Conservation (phyloP, 1,284 basidiomycete genomes). For the Ceratobasidium sp. region DNA sequence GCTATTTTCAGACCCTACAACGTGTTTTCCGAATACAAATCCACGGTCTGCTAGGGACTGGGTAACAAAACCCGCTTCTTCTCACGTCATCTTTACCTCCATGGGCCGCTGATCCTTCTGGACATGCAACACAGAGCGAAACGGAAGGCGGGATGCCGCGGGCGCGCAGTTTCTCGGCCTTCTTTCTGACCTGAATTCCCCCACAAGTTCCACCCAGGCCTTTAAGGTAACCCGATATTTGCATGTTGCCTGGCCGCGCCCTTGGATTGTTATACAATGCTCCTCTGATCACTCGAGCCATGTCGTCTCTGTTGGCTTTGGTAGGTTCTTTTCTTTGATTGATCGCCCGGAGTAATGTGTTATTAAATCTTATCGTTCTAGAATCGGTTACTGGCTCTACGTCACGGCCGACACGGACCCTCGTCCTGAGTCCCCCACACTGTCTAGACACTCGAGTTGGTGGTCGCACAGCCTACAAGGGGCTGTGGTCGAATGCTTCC, state of each 20-base stretch:
- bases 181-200: background rate
- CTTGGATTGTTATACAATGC: background rate
- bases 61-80: background rate
- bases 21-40: conserved; percentile 26
- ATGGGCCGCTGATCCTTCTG: conserved; percentile 21
- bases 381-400: conserved; percentile 13
- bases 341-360: conserved; percentile 27
- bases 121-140: conserved; percentile 14
- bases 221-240: no score
- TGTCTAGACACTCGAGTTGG: conserved; percentile 6
- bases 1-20: conserved; percentile 18
- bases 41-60: conserved; percentile 4
- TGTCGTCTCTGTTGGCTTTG: background rate
- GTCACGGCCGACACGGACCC: conserved; percentile 6
- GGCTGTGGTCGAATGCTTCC: background rate
- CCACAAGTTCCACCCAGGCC: no score
- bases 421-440: conserved; percentile 13
- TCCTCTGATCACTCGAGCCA: background rate
- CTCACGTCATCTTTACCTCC: conserved; percentile 37
- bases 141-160: conserved; percentile 28
- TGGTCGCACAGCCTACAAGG: background rate
- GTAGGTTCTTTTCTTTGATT: conserved; percentile 31
- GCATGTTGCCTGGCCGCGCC: no score
- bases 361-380: conserved; percentile 10
- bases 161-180: conserved; percentile 23